phyloP scores from a whole-genome alignment of 2,329 filamentous ascomycete species.

The Setomelanomma holmii region DNA sequence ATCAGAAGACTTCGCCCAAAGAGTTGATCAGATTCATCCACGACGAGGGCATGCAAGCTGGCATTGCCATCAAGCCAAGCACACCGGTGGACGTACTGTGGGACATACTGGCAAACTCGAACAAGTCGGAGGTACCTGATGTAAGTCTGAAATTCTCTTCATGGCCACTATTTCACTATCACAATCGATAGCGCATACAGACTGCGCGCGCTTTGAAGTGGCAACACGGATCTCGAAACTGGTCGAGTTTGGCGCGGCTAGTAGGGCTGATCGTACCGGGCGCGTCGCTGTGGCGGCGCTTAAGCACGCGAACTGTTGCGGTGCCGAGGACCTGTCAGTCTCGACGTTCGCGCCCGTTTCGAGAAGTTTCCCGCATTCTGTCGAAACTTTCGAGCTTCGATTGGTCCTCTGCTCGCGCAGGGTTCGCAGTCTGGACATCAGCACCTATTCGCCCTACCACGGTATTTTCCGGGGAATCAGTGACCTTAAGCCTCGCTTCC shows the following conservation, averaged over 20 bases:
- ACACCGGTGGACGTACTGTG: conserved; percentile 91
- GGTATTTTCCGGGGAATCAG: conserved; percentile 18
- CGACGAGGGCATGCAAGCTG: conserved; percentile 83
- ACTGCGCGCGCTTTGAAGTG: conserved; percentile 19
- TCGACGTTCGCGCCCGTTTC: conserved; percentile 17
- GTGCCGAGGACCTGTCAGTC: conserved; percentile 21
- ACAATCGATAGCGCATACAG: conserved; percentile 23
- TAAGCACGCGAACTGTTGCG: conserved; percentile 32
- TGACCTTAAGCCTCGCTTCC: conserved; percentile 5
- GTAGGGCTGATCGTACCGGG: conserved; percentile 32
- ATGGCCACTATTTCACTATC: conserved; percentile 4
- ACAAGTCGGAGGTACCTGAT: conserved; percentile 82
- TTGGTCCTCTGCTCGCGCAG: conserved; percentile 13
- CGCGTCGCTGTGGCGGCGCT: conserved; percentile 41
- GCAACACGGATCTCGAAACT: conserved; percentile 16
- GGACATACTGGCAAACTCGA: conserved; percentile 79
- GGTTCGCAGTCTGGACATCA: conserved; percentile 7
- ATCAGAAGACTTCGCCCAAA: conserved; percentile 78
- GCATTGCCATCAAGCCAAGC: conserved; percentile 93
- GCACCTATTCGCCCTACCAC: conserved; percentile 19
- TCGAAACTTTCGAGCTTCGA: conserved; percentile 5
- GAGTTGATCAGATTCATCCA: conserved; percentile 93
- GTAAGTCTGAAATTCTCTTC: conserved; percentile 62
- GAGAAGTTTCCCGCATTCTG: conserved; percentile 23
- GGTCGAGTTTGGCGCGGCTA: conserved; percentile 16